Evolutionary conservation across 208 protist genomes (phyloP).

Genomic region (Tritrichomonas musculus): DNA sequence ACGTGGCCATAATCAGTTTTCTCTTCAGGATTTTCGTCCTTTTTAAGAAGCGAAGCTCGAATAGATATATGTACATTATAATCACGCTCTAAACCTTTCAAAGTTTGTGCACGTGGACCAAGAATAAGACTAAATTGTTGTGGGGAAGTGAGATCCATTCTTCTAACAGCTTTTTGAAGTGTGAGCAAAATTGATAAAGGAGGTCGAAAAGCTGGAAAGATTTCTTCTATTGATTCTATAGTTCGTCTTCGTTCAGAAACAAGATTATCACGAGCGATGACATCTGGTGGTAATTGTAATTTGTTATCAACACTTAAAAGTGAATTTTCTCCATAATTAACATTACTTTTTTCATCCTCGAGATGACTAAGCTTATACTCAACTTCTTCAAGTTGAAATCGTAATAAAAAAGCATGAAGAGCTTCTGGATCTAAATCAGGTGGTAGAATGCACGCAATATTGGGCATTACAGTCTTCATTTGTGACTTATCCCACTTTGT

Average conservation of each 20-base stretch:
- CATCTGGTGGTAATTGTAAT: background rate
- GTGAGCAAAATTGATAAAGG: background rate
- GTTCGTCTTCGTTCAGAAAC: background rate
- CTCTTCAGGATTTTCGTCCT: background rate
- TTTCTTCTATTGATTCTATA: background rate
- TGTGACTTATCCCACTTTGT: background rate
- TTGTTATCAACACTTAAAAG: background rate
- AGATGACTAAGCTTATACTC: conserved; percentile 6
- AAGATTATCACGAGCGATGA: background rate
- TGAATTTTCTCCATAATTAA: background rate
- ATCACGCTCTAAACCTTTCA: background rate
- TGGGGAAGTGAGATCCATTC: background rate
- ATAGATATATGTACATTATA: background rate
- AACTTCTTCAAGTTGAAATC: conserved; percentile 29
- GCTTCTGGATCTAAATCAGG: background rate
- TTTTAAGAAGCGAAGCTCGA: background rate
- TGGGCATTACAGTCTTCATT: background rate
- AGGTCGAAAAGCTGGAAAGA: background rate
- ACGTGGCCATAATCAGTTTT: background rate
- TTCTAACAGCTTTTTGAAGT: background rate
- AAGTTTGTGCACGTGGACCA: background rate
- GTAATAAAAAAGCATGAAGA: background rate
- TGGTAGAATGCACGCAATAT: background rate
- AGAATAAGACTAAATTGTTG: background rate
- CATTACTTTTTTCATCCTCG: background rate